Conservation (phyloP, 139 green algal species). For the Tetratostichococcus sp. region DNA sequence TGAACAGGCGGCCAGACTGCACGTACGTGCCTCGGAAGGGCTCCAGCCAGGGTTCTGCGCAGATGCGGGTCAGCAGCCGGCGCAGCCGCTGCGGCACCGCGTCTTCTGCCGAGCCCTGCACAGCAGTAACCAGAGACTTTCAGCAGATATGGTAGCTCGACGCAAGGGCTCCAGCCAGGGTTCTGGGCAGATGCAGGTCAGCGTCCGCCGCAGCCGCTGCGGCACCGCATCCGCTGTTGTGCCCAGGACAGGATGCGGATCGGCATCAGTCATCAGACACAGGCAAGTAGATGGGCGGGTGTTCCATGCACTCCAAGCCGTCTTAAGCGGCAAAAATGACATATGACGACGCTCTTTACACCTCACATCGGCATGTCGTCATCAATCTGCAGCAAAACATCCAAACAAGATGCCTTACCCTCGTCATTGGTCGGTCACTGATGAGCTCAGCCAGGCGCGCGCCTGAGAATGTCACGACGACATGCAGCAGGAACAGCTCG, state of each 20-base stretch:
- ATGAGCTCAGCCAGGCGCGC: conserved; percentile 23
- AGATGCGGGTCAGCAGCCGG: conserved; percentile 30
- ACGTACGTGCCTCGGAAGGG: conserved; percentile 6
- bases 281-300: too few relatives aligned
- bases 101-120: conserved; percentile 13
- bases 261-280: background rate
- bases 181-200: conserved; percentile 28
- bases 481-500: conserved; percentile 46
- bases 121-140: background rate
- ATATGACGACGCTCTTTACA: too few relatives aligned
- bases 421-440: background rate
- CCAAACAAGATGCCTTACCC: too few relatives aligned
- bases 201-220: conserved; percentile 21
- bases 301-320: background rate
- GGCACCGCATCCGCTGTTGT: conserved; percentile 18
- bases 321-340: background rate
- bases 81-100: conserved; percentile 27
- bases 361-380: too few relatives aligned
- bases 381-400: too few relatives aligned
- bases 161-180: conserved; percentile 18
- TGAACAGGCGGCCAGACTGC: background rate
- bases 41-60: conserved; percentile 19
- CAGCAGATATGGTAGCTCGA: too few relatives aligned
- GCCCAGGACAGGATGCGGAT: conserved; percentile 4
- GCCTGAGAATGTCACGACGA: conserved; percentile 35